Evolutionary conservation across 768 basidiomycete genomes (phyloP), one percentile per base, ranked within the genome.

Genomic region (Hydnum rufescens): DNA sequence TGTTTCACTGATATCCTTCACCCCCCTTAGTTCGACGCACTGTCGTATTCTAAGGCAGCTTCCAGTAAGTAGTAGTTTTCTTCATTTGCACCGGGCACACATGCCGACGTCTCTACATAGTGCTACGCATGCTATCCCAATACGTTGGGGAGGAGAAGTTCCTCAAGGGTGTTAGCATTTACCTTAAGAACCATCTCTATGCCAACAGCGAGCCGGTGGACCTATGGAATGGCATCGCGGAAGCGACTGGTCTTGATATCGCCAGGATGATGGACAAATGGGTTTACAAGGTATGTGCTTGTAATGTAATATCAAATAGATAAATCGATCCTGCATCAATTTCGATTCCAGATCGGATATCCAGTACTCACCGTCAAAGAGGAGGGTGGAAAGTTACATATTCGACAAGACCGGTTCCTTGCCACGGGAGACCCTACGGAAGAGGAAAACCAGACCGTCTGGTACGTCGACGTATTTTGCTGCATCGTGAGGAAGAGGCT

Each of bases 361-460:
- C 95, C 95, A 1, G 78, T 97, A 25, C 64, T 97, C 52, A 82
- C 77, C 30, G 86, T 97, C 43, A 81, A 76, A 1, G 90, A 96
- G 65, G 74, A 70, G 8, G 64, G 69, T 0, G 80, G 80, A 5
- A 63, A 64, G 57, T 78, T 99, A 59, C 72, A 70, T 53, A 71
- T 97, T 51, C 76, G 78, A 31, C 95, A 97, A 66, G 85, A 95
- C 62, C 74, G 95, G 19, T 97, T 95, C 74, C 69, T 97, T 46
- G 82, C 86, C 61, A 83, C 80, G 0, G 92, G 89, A 0, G 74
- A 73, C 55, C 78, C 77, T 5, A 76, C 79, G 59, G 74, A 76
- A 5, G 76, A 85, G 62, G 85, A 95, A 54, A 88, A 95, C 59
- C 70, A 87, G 63, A 92, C 85, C 1, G 71, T 86, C 54, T 96